Evolutionary conservation across 1,139 yeast species (phyloP).

Genomic region (Pichiaceae sp.): DNA sequence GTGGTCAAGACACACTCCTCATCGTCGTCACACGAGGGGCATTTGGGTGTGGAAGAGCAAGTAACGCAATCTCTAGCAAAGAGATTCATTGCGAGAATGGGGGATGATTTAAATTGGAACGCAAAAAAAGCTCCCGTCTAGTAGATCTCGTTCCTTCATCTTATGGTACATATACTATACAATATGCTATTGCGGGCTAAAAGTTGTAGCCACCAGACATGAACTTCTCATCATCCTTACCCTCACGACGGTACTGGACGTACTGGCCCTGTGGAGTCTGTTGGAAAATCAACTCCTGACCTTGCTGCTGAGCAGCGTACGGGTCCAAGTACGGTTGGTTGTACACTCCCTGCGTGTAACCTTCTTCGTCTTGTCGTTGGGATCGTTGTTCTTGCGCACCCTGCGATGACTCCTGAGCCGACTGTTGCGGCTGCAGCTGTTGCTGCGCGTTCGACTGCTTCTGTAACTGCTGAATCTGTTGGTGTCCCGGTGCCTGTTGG

Average conservation of each 20-base stretch:
- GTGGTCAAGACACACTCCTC: slow-evolving; percentile 44
- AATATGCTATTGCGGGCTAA: too few relatives aligned
- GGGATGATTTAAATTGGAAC: too few relatives aligned
- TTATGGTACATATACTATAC: too few relatives aligned
- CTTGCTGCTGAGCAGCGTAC: background rate
- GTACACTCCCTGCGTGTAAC: slow-evolving; percentile 1
- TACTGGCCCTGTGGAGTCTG: background rate
- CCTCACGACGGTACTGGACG: background rate
- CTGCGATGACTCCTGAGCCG: background rate
- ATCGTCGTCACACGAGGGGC: slow-evolving; percentile 48
- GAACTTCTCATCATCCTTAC: background rate
- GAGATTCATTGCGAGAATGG: too few relatives aligned
- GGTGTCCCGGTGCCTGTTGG: background rate
- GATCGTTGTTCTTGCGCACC: background rate
- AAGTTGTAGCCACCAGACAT: background rate
- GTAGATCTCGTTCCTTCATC: too few relatives aligned
- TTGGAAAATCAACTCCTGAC: background rate
- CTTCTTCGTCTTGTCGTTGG: background rate
- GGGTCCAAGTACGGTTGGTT: slow-evolving; percentile 4
- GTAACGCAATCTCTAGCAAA: slow-evolving; percentile 40
- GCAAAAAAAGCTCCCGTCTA: too few relatives aligned
- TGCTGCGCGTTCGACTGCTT: slow-evolving; percentile 9
- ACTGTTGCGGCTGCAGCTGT: slow-evolving; percentile 9
- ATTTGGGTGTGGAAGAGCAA: slow-evolving; percentile 35
- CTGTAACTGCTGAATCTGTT: slow-evolving; percentile 7